Evolutionary conservation across 2,329 filamentous ascomycete species (phyloP).

Genomic region (Paraphaeosphaeria minitans): DNA sequence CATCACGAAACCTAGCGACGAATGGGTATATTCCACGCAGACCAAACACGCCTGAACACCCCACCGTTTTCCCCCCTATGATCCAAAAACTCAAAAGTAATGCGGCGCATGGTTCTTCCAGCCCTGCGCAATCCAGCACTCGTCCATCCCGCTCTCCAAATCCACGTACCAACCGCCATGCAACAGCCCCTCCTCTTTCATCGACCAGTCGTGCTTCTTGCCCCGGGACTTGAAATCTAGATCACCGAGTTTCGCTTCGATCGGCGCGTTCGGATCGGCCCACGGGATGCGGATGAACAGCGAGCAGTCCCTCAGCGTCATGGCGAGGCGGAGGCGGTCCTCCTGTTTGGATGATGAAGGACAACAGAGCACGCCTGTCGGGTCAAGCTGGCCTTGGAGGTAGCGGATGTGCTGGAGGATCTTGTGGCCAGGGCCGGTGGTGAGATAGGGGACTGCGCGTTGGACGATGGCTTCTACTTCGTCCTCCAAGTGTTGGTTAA

Average conservation of each 20-base stretch:
- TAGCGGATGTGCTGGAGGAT: slow-evolving; percentile 46
- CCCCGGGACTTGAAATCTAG: slow-evolving; percentile 53
- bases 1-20: neutral
- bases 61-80: neutral
- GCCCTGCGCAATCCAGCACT: slow-evolving; percentile 13
- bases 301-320: slow-evolving; percentile 56
- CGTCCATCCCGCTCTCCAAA: slow-evolving; percentile 1
- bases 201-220: slow-evolving; percentile 49
- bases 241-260: slow-evolving; percentile 53
- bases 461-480: slow-evolving; percentile 13
- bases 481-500: slow-evolving; percentile 13
- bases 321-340: slow-evolving; percentile 43
- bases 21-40: neutral
- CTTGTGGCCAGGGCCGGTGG: slow-evolving; percentile 37
- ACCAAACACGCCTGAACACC: neutral
- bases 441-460: slow-evolving; percentile 31
- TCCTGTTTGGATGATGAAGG: slow-evolving; percentile 11
- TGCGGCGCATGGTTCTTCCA: slow-evolving; percentile 12
- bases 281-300: slow-evolving; percentile 46
- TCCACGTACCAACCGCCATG: slow-evolving; percentile 48
- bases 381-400: slow-evolving; percentile 48
- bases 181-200: slow-evolving; percentile 47
- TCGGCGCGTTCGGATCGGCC: slow-evolving; percentile 8
- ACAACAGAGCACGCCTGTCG: slow-evolving; percentile 32
- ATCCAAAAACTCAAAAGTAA: slow-evolving; percentile 7